Evolutionary conservation across 768 basidiomycete species (phyloP), one percentile per base, ranked within the genome.

Genomic region (Serpula lacrymans): DNA sequence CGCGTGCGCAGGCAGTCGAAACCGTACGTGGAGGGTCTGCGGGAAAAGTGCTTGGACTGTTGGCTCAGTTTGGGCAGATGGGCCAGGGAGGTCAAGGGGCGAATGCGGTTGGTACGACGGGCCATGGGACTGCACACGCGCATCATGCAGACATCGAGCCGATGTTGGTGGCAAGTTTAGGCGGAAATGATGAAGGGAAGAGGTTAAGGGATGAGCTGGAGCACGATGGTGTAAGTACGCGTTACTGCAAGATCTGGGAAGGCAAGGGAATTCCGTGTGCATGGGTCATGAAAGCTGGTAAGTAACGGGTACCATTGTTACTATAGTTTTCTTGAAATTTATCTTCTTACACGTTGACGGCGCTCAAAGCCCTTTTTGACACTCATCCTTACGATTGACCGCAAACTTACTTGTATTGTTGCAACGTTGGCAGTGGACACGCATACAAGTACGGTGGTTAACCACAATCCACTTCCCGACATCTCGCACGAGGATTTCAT

Each of bases 401-500:
- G 13, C 26, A 21, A 34, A 20, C 23, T 31, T 34, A 28, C 25
- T 22, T 31, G 17, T 42, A 23, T 32, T 37, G 3, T n/a, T n/a
- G n/a, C n/a, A n/a, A n/a, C n/a, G n/a, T n/a, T n/a, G n/a, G n/a
- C 46, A 83, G 81, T 67, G 27, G 75, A 84, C 44, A 73, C 72
- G 32, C 72, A 76, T 53, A 62, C 74, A 7, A 75, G 78, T 28
- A 82, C 86, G 10, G 80, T 89, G 37, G 78, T 90, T 50, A 88
- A 92, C 60, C 87, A 92, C 62, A 91, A 91, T 50, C 88, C 89
- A 2, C 70, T 92, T 6, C 89, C 87, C 1, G 89, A 91, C 47
- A 78, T 90, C 46, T 84, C 86, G 0, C 88, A 91, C 49, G 88
- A 90, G 47, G 88, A 92, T 52, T 90, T 91, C 51, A 80, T 92